Conservation (phyloP, 495 filamentous ascomycete genomes). For the Neurospora hispaniola region DNA sequence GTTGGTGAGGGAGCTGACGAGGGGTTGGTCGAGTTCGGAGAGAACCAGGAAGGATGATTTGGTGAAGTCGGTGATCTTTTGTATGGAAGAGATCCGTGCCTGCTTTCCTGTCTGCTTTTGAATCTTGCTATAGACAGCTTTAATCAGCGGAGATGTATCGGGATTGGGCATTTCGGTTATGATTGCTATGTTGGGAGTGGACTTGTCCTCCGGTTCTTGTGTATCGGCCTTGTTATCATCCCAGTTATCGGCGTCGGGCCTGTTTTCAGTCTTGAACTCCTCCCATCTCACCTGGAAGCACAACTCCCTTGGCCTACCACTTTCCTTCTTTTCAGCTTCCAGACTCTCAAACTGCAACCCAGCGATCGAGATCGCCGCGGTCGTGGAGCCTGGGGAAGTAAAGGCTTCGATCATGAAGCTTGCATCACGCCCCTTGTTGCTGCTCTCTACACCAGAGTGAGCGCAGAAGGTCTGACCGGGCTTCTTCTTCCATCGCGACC, state of each 20-base stretch:
- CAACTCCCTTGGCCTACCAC: conserved; percentile 17
- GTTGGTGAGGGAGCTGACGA: conserved; percentile 16
- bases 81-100: conserved; percentile 18
- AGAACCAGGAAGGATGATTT: conserved; percentile 22
- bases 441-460: conserved; percentile 16
- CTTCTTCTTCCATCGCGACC: conserved; percentile 16
- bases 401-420: conserved; percentile 23
- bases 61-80: conserved; percentile 13
- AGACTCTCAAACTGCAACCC: conserved; percentile 20
- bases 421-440: conserved; percentile 3
- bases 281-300: conserved; percentile 38
- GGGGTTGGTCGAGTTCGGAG: conserved; percentile 17
- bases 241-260: background rate
- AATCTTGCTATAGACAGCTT: conserved; percentile 22
- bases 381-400: conserved; percentile 16
- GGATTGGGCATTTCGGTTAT: conserved; percentile 27
- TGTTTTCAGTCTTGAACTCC: conserved; percentile 5
- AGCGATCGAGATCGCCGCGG: conserved; percentile 19
- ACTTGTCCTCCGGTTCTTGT: conserved; percentile 2
- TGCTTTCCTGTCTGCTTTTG: conserved; percentile 20
- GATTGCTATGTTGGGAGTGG: conserved; percentile 20
- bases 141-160: conserved; percentile 26
- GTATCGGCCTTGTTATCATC: background rate
- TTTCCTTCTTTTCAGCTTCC: background rate
- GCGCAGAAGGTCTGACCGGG: conserved; percentile 21